Base-by-base conservation (phyloP, 768 basidiomycete species). In the Coprinopsis cinerea region DNA sequence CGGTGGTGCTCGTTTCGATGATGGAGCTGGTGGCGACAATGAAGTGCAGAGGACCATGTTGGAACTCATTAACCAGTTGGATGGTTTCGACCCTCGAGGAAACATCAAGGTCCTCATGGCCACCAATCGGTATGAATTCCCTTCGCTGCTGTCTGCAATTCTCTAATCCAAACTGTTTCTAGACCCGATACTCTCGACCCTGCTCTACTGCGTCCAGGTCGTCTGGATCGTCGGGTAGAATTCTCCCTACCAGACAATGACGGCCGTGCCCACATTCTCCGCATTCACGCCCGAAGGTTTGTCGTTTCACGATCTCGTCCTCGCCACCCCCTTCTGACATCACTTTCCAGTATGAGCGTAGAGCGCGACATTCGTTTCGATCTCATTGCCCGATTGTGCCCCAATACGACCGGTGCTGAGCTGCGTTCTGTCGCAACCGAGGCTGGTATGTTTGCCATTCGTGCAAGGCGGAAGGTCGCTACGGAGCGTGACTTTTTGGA, bases 31-130 rank as follows among this genome's bases (percentile, higher is more conserved):
- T 28, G 96, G 96, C 26, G 96, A 99, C 57, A 98, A 99, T 61
- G 96, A 99, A 63, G 96, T 99, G 36, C 96, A 99, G 69, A 74
- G 96, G 64, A 99, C 96, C 10, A 99, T 99, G 96, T 73, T 99
- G 73, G 96, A 99, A 69, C 71, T 98, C 60, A 98, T 99, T 62
- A 98, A 98, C 65, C 96, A 99, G 67, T 71, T 99, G 64, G 94
- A 99, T 60, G 96, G 96, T 26, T 99, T 99, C 68, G 96, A 98
- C 67, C 87, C 95, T 5, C 72, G 96, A 71, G 96, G 96, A n/a
- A 98, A 98, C 63, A 98, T 99, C 70, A 99, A 99, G 67, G 95
- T 99, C 18, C 76, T 99, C 51, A 99, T 99, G 96, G 96, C 96
- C 25, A 98, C 96, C 5, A 98, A 99, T 73, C 74, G 92, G 91